Conservation (phyloP, 805 yeast genomes). For the Yarrowia sp. region DNA sequence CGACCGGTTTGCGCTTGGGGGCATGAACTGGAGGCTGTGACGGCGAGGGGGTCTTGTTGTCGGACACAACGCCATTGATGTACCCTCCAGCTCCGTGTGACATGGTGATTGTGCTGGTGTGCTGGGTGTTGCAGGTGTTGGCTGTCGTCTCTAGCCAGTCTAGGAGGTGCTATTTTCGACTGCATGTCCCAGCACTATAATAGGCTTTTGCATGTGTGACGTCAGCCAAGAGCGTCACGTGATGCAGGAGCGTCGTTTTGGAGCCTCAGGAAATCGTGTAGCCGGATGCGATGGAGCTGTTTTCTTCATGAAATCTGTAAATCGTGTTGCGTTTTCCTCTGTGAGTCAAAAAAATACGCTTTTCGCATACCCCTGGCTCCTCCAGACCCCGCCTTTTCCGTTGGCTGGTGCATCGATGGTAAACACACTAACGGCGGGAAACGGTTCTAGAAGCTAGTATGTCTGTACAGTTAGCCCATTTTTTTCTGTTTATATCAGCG, state of each 20-base stretch:
- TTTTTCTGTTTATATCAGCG: too few species aligned
- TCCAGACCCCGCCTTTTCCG: not conserved
- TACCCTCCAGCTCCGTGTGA: conserved; percentile 25
- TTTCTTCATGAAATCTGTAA: too few species aligned
- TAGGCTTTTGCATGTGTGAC: conserved; percentile 25
- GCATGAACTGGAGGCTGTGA: conserved; percentile 28
- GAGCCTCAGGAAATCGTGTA: too few species aligned
- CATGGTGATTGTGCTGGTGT: conserved; percentile 7
- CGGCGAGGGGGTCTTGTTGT: conserved; percentile 27
- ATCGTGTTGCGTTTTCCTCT: too few species aligned
- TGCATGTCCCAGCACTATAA: not conserved
- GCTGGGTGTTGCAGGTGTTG: not conserved
- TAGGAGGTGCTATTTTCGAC: conserved; percentile 12
- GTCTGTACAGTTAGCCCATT: too few species aligned
- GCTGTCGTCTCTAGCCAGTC: not conserved
- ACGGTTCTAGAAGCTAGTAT: not conserved
- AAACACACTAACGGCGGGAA: not conserved
- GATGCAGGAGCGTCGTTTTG: too few species aligned
- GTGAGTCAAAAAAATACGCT: too few species aligned
- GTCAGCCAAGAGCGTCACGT: conserved; percentile 10
- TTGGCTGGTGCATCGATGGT: not conserved
- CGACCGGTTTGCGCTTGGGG: conserved; percentile 29
- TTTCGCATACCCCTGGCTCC: too few species aligned
- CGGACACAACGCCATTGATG: conserved; percentile 19
- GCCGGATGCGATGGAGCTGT: too few species aligned